These are phyloP conservation scores for Termitomyces sp. DNA, from an alignment of 768 basidiomycete species.

Conservation along the genomic window DNA sequence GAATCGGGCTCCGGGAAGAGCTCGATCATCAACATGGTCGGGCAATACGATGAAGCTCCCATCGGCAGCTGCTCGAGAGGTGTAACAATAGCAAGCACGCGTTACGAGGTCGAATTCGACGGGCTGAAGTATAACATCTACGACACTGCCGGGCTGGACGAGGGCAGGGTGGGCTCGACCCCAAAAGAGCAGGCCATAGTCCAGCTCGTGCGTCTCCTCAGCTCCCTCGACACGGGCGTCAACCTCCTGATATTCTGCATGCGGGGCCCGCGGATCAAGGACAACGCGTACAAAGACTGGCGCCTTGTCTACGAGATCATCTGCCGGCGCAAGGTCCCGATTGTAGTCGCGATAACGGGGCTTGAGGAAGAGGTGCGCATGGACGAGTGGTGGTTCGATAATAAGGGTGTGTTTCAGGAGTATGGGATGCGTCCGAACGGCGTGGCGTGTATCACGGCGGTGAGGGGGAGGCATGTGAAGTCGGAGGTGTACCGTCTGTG, in stretches of 20 bases:
- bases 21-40: conserved; percentile 12
- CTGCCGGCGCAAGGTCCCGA: conserved; percentile 35
- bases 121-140: conserved; percentile 23
- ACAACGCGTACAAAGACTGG: conserved; percentile 26
- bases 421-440: conserved; percentile 28
- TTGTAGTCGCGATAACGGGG: conserved; percentile 34
- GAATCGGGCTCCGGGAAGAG: not conserved
- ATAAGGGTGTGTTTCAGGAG: conserved; percentile 24
- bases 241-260: conserved; percentile 3
- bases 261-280: not conserved
- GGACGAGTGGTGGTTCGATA: conserved; percentile 31
- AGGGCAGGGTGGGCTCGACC: conserved; percentile 22
- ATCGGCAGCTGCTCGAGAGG: conserved; percentile 29
- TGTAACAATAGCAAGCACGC: conserved; percentile 29
- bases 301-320: conserved; percentile 33
- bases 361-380: conserved; percentile 26
- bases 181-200: conserved; percentile 17
- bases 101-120: conserved; percentile 21
- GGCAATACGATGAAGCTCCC: conserved; percentile 20
- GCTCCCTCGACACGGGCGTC: conserved; percentile 30
- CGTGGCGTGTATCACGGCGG: conserved; percentile 37
- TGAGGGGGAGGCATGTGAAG: conserved; percentile 16
- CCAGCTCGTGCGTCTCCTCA: conserved; percentile 27
- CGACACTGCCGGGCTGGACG: conserved; percentile 39
- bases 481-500: conserved; percentile 26